Evolutionary conservation across 116 monocot species (phyloP).

Genomic region (Zostera marina): DNA sequence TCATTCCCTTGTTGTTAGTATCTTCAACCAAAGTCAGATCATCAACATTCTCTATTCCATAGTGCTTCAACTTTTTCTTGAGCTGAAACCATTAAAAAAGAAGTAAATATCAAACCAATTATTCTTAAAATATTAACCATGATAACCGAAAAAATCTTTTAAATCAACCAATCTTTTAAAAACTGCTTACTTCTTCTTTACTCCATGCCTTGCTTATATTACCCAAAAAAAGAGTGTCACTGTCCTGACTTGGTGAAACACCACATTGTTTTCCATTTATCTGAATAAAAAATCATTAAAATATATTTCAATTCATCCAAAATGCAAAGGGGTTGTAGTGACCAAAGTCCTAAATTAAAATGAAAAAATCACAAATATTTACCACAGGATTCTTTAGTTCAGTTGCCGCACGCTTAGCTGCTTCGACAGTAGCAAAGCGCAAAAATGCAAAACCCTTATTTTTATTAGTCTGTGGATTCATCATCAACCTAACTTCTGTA

Average conservation of each 20-base stretch:
- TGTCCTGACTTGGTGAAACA: conserved; percentile 82
- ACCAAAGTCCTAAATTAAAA: background rate
- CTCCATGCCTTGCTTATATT: conserved; percentile 98
- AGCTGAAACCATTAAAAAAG: conserved; percentile 25
- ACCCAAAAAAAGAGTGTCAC: conserved; percentile 88
- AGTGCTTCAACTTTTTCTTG: conserved; percentile 66
- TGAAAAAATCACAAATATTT: conserved; percentile 8
- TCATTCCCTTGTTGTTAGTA: conserved; percentile 59
- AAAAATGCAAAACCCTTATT: conserved; percentile 99
- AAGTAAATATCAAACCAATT: too few species aligned
- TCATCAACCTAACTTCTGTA: conserved; percentile 74
- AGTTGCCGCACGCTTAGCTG: conserved; percentile 78
- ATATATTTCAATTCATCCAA: background rate
- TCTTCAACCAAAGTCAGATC: conserved; percentile 77
- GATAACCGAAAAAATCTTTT: background rate
- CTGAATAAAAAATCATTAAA: conserved; percentile 21
- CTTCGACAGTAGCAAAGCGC: conserved; percentile 93
- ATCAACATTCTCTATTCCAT: conserved; percentile 65
- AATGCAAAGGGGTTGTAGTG: background rate
- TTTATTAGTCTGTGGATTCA: conserved; percentile 88
- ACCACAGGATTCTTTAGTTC: conserved; percentile 86
- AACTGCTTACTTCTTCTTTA: conserved; percentile 64
- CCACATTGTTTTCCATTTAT: conserved; percentile 88
- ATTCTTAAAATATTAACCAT: background rate
- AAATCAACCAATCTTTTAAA: background rate